phyloP scores from a whole-genome alignment of 2,329 filamentous ascomycete species.

The Botrytis cinerea region DNA sequence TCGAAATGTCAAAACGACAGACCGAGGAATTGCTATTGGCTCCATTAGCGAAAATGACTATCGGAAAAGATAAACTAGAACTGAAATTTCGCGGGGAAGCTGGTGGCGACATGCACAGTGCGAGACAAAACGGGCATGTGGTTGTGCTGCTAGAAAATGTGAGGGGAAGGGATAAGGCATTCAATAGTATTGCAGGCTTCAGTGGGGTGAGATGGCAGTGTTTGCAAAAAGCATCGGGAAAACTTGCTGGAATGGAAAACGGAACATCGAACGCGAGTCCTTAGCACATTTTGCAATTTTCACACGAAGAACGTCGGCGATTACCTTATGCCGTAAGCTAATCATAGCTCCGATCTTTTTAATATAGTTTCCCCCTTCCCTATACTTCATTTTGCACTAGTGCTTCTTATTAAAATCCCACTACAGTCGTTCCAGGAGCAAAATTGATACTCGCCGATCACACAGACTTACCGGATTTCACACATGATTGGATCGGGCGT shows the following conservation, averaged over 20 bases:
- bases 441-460: neutral
- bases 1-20: conserved; percentile 33
- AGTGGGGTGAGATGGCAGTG: conserved; percentile 43
- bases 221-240: conserved; percentile 31
- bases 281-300: neutral
- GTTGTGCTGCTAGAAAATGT: conserved; percentile 36
- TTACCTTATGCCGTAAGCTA: neutral
- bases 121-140: conserved; percentile 24
- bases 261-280: neutral
- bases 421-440: neutral
- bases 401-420: neutral
- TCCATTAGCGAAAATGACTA: conserved; percentile 28
- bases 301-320: neutral
- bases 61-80: conserved; percentile 29
- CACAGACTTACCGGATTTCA: neutral
- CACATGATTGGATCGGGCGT: neutral
- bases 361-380: neutral
- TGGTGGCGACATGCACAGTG: conserved; percentile 14
- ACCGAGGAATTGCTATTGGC: conserved; percentile 22
- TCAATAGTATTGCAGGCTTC: conserved; percentile 44
- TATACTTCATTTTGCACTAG: neutral
- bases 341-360: neutral
- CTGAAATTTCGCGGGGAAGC: conserved; percentile 26
- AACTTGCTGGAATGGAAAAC: neutral
- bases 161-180: conserved; percentile 42